Percentiles rank a stretch among this genome's conserved stretches.
Evolutionary conservation across 2,329 filamentous ascomycete species (phyloP).

Genomic region (Pseudogymnoascus sp.): DNA sequence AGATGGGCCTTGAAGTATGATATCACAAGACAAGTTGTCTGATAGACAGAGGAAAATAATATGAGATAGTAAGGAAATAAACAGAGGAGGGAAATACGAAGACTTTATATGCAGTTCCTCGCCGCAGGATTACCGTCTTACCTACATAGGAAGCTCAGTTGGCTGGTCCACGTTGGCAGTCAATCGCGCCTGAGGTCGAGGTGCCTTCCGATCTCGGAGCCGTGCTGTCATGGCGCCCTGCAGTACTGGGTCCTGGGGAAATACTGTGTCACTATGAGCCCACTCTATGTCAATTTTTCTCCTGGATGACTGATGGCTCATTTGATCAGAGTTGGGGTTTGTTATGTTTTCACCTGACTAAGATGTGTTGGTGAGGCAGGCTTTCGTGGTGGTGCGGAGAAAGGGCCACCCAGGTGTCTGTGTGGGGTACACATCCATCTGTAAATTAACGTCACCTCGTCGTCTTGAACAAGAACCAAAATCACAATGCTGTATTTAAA

Average conservation of each 20-base stretch:
- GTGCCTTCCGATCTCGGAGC: neutral
- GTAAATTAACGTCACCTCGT: neutral
- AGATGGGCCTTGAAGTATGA: neutral
- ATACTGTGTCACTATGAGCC: neutral
- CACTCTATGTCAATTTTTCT: neutral
- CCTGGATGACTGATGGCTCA: neutral
- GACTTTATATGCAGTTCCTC: neutral
- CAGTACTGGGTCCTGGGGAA: neutral
- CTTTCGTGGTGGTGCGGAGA: neutral
- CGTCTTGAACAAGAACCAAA: neutral
- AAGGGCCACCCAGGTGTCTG: neutral
- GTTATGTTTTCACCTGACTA: neutral
- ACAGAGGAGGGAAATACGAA: neutral
- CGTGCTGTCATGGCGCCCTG: neutral
- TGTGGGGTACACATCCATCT: neutral
- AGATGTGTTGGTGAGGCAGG: neutral
- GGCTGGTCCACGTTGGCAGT: neutral
- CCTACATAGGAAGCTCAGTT: slow-evolving; percentile 3
- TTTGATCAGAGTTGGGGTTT: neutral
- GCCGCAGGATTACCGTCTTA: neutral
- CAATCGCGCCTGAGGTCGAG: neutral
- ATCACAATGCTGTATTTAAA: neutral
- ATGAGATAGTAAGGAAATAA: neutral
- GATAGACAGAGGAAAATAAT: neutral
- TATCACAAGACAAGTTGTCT: neutral